Evolutionary conservation across 1,284 basidiomycete genomes (phyloP).

Genomic region (Leccinum solheimii): DNA sequence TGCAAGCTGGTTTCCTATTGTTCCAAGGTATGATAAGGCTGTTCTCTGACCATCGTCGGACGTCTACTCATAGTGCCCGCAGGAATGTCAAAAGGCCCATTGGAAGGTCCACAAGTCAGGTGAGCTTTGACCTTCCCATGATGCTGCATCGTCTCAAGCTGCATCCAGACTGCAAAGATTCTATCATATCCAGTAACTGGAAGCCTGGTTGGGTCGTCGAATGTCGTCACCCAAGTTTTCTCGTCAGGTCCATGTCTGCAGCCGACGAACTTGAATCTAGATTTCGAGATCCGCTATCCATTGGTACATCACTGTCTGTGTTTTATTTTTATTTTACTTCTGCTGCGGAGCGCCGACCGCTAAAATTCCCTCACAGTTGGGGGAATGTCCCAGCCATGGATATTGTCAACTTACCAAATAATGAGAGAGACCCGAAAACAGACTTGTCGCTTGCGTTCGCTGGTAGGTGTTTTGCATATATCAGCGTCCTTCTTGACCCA

Average conservation of each 20-base stretch:
- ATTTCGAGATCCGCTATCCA: slow-evolving; percentile 17
- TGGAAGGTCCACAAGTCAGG: slow-evolving; percentile 29
- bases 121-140: slow-evolving; percentile 2
- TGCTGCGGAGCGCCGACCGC: background rate
- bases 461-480: slow-evolving; percentile 26
- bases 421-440: slow-evolving; percentile 36
- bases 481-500: background rate
- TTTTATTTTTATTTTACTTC: background rate
- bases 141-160: background rate
- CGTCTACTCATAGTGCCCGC: background rate
- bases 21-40: slow-evolving; percentile 31
- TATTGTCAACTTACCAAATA: slow-evolving; percentile 42
- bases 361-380: slow-evolving; percentile 8
- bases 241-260: slow-evolving; percentile 10
- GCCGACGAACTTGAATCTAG: slow-evolving; percentile 9
- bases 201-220: slow-evolving; percentile 27
- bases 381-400: slow-evolving; percentile 36
- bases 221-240: slow-evolving; percentile 24
- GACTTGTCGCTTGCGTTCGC: slow-evolving; percentile 37
- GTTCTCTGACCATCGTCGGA: background rate
- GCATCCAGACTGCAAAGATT: slow-evolving; percentile 27
- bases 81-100: slow-evolving; percentile 31
- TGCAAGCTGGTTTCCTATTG: slow-evolving; percentile 45
- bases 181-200: slow-evolving; percentile 24
- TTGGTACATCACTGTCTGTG: slow-evolving; percentile 26